These are phyloP conservation scores for Mitragyna speciosa DNA, from an alignment of 257 asterid genomes.

Conservation along the genomic window DNA sequence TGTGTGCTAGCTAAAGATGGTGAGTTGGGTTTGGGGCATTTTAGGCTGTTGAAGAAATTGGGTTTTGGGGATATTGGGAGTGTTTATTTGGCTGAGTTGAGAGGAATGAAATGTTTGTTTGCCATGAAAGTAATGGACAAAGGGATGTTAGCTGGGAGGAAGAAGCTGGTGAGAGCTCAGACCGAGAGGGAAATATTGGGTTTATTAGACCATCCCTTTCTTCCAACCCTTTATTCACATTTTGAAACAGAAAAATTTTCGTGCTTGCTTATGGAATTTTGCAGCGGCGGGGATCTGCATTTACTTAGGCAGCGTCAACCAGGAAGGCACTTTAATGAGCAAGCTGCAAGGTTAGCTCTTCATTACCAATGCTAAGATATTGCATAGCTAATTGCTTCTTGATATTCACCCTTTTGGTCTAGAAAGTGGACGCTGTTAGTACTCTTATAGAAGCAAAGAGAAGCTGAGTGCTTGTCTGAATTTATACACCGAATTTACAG, in stretches of 20 bases:
- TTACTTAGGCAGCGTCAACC: conserved; percentile 84
- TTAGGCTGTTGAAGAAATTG: conserved; percentile 75
- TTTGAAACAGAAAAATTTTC: conserved; percentile 85
- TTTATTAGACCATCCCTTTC: conserved; percentile 83
- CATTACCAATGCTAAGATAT: background rate
- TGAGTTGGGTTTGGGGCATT: conserved; percentile 70
- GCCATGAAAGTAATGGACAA: conserved; percentile 93
- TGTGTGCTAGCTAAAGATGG: conserved; percentile 46
- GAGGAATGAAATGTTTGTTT: conserved; percentile 63
- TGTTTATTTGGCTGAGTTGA: conserved; percentile 80
- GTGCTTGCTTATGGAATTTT: conserved; percentile 89
- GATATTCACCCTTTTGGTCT: background rate
- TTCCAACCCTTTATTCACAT: conserved; percentile 83
- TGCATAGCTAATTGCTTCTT: background rate
- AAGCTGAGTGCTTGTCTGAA: background rate
- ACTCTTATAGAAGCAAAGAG: too few relatives aligned
- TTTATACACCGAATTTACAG: too few relatives aligned
- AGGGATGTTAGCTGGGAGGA: conserved; percentile 75
- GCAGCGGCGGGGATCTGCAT: conserved; percentile 95
- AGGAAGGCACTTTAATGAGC: conserved; percentile 77
- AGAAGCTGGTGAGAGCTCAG: conserved; percentile 73
- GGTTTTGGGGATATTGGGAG: conserved; percentile 97
- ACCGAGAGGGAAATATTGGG: conserved; percentile 85
- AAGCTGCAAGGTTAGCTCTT: conserved; percentile 71
- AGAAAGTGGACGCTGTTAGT: background rate